phyloP scores from a whole-genome alignment of 2,329 filamentous ascomycete genomes.

The Diaporthe caulivora region DNA sequence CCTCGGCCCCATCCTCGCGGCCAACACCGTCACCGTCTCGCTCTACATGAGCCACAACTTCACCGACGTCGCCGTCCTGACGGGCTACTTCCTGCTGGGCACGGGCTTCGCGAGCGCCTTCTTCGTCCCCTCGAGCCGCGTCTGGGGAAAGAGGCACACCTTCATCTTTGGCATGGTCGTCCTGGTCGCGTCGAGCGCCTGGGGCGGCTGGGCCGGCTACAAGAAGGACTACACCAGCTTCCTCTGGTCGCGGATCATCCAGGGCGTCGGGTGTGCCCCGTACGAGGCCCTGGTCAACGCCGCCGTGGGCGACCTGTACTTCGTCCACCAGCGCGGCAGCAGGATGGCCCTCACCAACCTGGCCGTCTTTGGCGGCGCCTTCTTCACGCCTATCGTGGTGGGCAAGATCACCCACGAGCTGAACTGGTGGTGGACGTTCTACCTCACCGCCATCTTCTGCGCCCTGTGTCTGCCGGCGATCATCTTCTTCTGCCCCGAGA shows the following conservation, averaged over 20 bases:
- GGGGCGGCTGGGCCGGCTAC: conserved; percentile 76
- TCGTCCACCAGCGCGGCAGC: conserved; percentile 85
- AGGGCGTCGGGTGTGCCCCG: conserved; percentile 87
- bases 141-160: conserved; percentile 93
- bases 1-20: conserved; percentile 87
- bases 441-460: conserved; percentile 87
- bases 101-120: conserved; percentile 85
- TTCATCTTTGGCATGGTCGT: conserved; percentile 84
- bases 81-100: conserved; percentile 88
- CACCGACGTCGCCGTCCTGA: conserved; percentile 83
- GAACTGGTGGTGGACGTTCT: conserved; percentile 91
- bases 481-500: conserved; percentile 87
- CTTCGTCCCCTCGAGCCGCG: conserved; percentile 86
- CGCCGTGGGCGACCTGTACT: conserved; percentile 89
- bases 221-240: conserved; percentile 76
- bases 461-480: conserved; percentile 77
- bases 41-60: conserved; percentile 75
- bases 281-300: conserved; percentile 93
- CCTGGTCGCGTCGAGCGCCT: conserved; percentile 79
- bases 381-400: conserved; percentile 86
- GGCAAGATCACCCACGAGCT: conserved; percentile 84
- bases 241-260: conserved; percentile 83
- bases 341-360: conserved; percentile 85
- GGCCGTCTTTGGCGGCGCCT: conserved; percentile 68
- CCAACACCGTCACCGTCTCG: conserved; percentile 84